Conservation (phyloP, 1,139 yeast species). For the Starmera stellimalicola region DNA sequence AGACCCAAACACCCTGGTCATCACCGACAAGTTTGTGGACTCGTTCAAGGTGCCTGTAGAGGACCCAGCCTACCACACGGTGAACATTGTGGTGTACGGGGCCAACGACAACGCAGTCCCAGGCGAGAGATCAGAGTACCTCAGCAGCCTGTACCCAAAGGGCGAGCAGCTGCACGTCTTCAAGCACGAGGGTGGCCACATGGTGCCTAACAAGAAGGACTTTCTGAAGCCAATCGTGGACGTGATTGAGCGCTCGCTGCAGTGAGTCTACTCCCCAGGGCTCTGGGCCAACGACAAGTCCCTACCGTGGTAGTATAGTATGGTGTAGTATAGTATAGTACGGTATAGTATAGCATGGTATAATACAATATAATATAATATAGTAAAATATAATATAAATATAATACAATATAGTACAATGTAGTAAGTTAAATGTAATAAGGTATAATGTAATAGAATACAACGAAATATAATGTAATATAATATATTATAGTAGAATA, state of each 20-base stretch:
- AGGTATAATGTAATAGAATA: too few species aligned
- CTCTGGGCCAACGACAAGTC: not conserved
- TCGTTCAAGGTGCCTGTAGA: conserved; percentile 22
- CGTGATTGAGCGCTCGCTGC: conserved; percentile 20
- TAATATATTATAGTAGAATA: too few species aligned
- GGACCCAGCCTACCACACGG: conserved; percentile 19
- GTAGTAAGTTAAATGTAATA: too few species aligned
- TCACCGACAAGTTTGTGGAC: conserved; percentile 24
- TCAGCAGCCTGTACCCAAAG: conserved; percentile 35
- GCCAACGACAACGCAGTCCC: conserved; percentile 47
- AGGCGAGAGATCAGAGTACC: conserved; percentile 37
- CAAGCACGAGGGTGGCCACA: conserved; percentile 79
- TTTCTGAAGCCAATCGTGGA: conserved; percentile 33
- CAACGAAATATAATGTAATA: too few species aligned
- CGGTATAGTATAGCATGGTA: not conserved
- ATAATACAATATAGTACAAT: too few species aligned
- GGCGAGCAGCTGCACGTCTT: conserved; percentile 30
- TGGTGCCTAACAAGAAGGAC: conserved; percentile 67
- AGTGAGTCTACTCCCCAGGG: too few species aligned
- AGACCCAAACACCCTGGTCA: conserved; percentile 14
- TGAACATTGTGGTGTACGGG: conserved; percentile 28
- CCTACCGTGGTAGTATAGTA: too few species aligned
- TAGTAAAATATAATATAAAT: too few species aligned
- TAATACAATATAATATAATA: not conserved
- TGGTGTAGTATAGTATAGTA: too few species aligned